phyloP scores from a whole-genome alignment of 2,329 filamentous ascomycete genomes.

The Cryphonectria japonica region DNA sequence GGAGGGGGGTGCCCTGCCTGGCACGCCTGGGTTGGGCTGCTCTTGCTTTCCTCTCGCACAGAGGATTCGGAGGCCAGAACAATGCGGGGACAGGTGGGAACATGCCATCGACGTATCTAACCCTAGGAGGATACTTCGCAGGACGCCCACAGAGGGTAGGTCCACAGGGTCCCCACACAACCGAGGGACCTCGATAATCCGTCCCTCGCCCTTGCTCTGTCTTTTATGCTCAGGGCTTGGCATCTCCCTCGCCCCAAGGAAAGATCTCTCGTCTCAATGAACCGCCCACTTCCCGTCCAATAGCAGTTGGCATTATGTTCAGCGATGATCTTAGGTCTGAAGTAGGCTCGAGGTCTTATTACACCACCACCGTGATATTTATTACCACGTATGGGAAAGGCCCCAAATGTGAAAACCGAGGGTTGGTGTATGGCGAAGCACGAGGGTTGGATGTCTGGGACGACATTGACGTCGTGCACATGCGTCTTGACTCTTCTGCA shows the following conservation, averaged over 20 bases:
- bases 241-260: not conserved
- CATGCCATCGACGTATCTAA: not conserved
- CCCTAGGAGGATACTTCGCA: not conserved
- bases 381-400: not conserved
- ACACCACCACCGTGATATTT: not conserved
- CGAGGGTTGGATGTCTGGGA: not conserved
- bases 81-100: not conserved
- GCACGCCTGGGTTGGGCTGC: not conserved
- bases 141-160: not conserved
- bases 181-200: not conserved
- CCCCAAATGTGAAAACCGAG: not conserved
- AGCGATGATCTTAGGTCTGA: too few species aligned
- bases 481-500: not conserved
- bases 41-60: not conserved
- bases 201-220: not conserved
- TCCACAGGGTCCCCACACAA: not conserved
- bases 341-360: too few species aligned
- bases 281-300: not conserved
- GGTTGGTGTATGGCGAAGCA: not conserved
- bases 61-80: conserved; percentile 12
- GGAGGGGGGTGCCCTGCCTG: not conserved
- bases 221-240: not conserved
- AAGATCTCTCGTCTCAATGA: not conserved
- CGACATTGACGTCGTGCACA: not conserved
- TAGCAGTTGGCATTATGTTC: too few species aligned